phyloP scores from a whole-genome alignment of 805 yeast genomes.

The Ogataea paraovalis region DNA sequence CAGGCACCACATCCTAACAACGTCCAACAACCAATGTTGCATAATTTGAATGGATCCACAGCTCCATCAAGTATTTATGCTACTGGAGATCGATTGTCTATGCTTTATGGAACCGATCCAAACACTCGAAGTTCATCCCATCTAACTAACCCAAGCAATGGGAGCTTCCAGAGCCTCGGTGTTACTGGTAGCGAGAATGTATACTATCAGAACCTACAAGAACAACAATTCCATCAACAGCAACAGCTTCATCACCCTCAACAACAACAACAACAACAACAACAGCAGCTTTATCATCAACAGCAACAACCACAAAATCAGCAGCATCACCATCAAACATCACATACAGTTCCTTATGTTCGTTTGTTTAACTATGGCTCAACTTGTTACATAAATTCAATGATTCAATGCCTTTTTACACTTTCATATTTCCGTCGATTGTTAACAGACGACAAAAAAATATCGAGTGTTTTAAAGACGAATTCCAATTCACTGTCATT shows the following conservation, averaged over 20 bases:
- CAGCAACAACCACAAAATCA: slow-evolving; percentile 27
- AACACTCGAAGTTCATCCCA: background rate
- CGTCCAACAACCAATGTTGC: background rate
- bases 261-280: background rate
- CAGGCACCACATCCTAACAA: slow-evolving; percentile 1
- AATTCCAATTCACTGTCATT: slow-evolving; percentile 34
- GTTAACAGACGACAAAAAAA: slow-evolving; percentile 37
- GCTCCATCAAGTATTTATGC: background rate
- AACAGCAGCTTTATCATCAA: background rate
- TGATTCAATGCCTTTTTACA: slow-evolving; percentile 67
- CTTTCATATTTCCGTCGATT: slow-evolving; percentile 44
- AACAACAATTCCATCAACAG: background rate
- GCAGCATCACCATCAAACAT: slow-evolving; percentile 9
- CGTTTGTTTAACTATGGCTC: slow-evolving; percentile 63
- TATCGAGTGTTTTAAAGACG: slow-evolving; percentile 12
- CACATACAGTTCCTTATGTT: slow-evolving; percentile 8
- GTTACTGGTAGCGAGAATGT: background rate
- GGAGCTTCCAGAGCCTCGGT: background rate
- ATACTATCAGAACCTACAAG: background rate
- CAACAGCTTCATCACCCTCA: background rate
- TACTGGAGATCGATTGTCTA: background rate
- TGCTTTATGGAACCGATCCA: background rate
- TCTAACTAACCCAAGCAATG: background rate
- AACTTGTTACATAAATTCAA: slow-evolving; percentile 73
- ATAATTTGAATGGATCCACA: background rate